Evolutionary conservation across 805 yeast genomes (phyloP).

Genomic region (Candida arabinofermentans): DNA sequence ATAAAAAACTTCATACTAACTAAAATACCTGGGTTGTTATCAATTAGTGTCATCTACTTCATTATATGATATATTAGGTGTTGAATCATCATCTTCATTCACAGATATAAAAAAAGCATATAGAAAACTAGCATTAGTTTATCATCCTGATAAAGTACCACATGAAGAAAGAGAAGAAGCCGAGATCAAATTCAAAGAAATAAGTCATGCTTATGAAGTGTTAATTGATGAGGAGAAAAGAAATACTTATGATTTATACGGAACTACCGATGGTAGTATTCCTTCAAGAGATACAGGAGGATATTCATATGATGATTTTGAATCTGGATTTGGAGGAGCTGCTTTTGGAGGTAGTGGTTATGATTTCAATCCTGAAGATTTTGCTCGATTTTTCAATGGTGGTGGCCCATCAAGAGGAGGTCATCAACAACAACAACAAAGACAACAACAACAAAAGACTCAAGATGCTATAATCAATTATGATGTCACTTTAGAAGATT

Average conservation of each 20-base stretch:
- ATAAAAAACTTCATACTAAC: not conserved
- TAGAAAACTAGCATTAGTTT: constrained; percentile 72
- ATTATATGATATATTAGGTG: constrained; percentile 67
- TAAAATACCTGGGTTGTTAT: not conserved
- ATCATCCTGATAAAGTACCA: constrained; percentile 87
- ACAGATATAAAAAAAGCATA: constrained; percentile 81
- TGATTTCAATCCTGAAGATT: constrained; percentile 67
- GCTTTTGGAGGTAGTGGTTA: constrained; percentile 35
- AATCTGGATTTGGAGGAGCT: constrained; percentile 44
- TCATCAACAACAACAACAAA: constrained; percentile 13
- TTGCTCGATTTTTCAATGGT: constrained; percentile 62
- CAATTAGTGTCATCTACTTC: constrained; percentile 15
- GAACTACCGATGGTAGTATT: constrained; percentile 35
- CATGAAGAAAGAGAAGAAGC: constrained; percentile 60
- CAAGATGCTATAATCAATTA: constrained; percentile 67
- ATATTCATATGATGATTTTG: constrained; percentile 30
- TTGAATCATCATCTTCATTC: constrained; percentile 58
- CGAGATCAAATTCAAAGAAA: constrained; percentile 76
- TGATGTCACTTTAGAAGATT: constrained; percentile 63
- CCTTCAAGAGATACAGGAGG: constrained; percentile 27
- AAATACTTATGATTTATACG: constrained; percentile 55
- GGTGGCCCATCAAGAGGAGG: constrained; percentile 23
- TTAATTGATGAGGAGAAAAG: constrained; percentile 66
- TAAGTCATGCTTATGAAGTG: constrained; percentile 81
- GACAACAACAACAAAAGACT: constrained; percentile 34